Percentiles rank a stretch among this genome's conserved stretches.
These are phyloP conservation scores for Cladorrhinum sp. DNA, from an alignment of 2,329 filamentous ascomycete species.

Conservation along the genomic window DNA sequence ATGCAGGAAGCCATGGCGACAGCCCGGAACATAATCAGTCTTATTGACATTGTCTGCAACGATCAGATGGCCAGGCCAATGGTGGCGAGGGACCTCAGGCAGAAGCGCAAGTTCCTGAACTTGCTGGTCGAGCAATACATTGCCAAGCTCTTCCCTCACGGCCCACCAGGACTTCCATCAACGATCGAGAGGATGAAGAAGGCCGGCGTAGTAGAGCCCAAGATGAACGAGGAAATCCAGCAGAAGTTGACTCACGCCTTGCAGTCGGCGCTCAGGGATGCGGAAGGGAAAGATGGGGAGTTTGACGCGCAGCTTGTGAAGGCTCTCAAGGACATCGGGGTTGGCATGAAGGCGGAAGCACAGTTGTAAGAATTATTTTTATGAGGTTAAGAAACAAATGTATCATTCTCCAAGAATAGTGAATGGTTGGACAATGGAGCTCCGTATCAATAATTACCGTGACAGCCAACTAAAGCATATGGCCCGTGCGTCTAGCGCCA, in stretches of 20 bases:
- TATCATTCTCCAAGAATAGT: not conserved
- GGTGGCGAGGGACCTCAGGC: slow-evolving; percentile 28
- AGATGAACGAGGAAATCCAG: not conserved
- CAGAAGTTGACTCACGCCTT: not conserved
- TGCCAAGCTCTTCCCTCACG: slow-evolving; percentile 18
- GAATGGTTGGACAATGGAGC: too few relatives aligned
- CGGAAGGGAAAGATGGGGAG: not conserved
- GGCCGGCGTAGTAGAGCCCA: not conserved
- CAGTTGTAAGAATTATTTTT: not conserved
- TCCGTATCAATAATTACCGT: too few relatives aligned
- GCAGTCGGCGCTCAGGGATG: not conserved
- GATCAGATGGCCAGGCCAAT: slow-evolving; percentile 34
- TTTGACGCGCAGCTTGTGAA: not conserved
- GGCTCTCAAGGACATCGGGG: not conserved
- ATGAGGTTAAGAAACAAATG: not conserved
- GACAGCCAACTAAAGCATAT: not conserved
- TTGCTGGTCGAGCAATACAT: slow-evolving; percentile 30
- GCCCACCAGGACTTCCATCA: not conserved
- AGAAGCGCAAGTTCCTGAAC: slow-evolving; percentile 32
- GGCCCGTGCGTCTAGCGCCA: not conserved
- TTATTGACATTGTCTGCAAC: slow-evolving; percentile 42
- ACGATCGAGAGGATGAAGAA: slow-evolving; percentile 5
- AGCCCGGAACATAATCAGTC: slow-evolving; percentile 45
- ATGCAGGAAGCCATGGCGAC: slow-evolving; percentile 44
- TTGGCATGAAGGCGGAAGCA: not conserved